Evolutionary conservation across 2,329 filamentous ascomycete genomes (phyloP).

Genomic region (Diaporthe aspalathi): DNA sequence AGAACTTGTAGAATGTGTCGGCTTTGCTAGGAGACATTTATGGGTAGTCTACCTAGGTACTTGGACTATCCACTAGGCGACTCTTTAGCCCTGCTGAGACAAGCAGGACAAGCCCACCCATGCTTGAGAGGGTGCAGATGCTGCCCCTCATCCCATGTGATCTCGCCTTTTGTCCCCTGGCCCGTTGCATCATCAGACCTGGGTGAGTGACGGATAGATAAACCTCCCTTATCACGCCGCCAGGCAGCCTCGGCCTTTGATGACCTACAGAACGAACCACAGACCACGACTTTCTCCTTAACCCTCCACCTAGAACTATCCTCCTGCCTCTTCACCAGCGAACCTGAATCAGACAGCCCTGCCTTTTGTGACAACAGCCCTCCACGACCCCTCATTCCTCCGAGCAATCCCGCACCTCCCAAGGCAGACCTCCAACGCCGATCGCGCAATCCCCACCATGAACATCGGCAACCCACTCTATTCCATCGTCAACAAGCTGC

Average conservation of each 20-base stretch:
- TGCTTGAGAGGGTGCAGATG: background rate
- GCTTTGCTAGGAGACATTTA: background rate
- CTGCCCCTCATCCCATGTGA: constrained; percentile 20
- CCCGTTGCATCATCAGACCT: constrained; percentile 34
- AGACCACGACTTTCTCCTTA: background rate
- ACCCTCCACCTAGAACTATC: constrained; percentile 14
- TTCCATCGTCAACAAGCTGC: constrained; percentile 90
- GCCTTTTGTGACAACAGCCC: background rate
- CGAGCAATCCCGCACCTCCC: background rate
- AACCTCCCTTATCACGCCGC: constrained; percentile 2
- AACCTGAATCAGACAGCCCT: background rate
- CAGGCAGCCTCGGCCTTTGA: constrained; percentile 8
- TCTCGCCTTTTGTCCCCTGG: constrained; percentile 10
- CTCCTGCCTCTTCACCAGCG: background rate
- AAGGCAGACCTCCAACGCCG: constrained; percentile 31
- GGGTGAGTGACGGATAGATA: too few relatives aligned
- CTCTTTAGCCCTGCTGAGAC: constrained; percentile 4
- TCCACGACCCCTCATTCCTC: background rate
- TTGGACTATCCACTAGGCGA: too few relatives aligned
- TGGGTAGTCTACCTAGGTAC: background rate
- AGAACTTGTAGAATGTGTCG: background rate
- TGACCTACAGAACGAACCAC: constrained; percentile 4
- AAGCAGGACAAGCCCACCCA: background rate
- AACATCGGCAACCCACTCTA: constrained; percentile 77
- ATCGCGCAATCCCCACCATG: constrained; percentile 63